A percentile compares a stretch with the other conserved stretches of the same genome.
phyloP scores from a whole-genome alignment of 2,329 filamentous ascomycete species.

The Fusarium temperatum region DNA sequence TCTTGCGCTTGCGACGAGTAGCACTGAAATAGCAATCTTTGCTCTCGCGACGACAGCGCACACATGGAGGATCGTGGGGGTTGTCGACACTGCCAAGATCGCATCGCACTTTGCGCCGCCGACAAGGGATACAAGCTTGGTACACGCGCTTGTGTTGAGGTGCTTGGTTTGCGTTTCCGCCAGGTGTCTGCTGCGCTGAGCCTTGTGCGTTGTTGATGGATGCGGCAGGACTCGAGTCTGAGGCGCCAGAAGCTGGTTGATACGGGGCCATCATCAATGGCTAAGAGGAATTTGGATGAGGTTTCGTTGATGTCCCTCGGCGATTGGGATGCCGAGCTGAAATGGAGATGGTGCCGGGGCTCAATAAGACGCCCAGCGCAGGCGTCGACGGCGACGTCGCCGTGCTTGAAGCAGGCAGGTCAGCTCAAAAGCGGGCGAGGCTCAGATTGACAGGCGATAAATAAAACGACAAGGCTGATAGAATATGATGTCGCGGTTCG shows the following conservation, averaged over 20 bases:
- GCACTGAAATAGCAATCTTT: conserved; percentile 98
- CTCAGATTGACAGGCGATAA: conserved; percentile 1
- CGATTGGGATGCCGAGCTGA: conserved; percentile 13
- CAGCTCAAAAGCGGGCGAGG: conserved; percentile 20
- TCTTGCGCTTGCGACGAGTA: conserved; percentile 90
- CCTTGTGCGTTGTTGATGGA: conserved; percentile 34
- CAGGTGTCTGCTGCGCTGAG: conserved; percentile 34
- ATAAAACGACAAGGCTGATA: conserved; percentile 17
- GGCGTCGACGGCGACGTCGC: conserved; percentile 11
- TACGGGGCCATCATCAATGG: conserved; percentile 38
- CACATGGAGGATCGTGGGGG: conserved; percentile 91
- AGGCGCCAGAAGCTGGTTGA: conserved; percentile 34
- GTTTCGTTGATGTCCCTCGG: conserved; percentile 8
- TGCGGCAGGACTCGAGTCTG: conserved; percentile 39
- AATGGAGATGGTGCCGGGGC: conserved; percentile 3
- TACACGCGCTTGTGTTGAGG: conserved; percentile 69
- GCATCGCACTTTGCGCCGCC: conserved; percentile 69
- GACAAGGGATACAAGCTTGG: conserved; percentile 70
- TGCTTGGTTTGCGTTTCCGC: conserved; percentile 22
- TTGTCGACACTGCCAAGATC: conserved; percentile 84
- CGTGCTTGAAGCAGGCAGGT: conserved; percentile 21
- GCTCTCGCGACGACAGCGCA: conserved; percentile 90
- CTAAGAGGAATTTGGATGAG: neutral
- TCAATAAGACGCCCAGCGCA: conserved; percentile 8
- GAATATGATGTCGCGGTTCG: conserved; percentile 39